Evolutionary conservation across 176 grass and related monocot genomes (phyloP), one percentile per base, ranked within the genome.

Genomic region (Oryza meyeriana): DNA sequence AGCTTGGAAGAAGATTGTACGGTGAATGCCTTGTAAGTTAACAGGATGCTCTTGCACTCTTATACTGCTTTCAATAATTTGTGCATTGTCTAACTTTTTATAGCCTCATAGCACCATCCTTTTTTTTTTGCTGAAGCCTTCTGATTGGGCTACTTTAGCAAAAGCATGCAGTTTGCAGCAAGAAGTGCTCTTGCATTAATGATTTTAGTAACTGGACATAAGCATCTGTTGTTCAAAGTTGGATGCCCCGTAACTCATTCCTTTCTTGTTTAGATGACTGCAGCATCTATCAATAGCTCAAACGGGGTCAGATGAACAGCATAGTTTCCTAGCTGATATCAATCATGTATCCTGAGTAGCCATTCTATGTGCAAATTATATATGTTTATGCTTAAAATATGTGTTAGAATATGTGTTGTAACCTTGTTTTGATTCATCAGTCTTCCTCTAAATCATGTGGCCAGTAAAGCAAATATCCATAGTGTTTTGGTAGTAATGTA

Each of bases 1-100:
- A 58, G 42, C 80, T 99, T 6, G 93, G 96, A 88, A 91, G 87
- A 93, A 89, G 96, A 67, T 83, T 72, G 44, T 92, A 92, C 71
- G 89, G 96, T 58, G 84, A 91, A 82, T 95, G 89, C 76, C 85
- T 99, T 86, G 96, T 95, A 88, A 61, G 62, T 84, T 40, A 69
- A 70, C 8, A 58, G 3, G 61, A 85, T 47, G 33, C 31, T 77
- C 2, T 74, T 69, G 27, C 45, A 29, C 47, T 82, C 9, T 33
- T 72, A 38, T 61, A 73, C 62, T 75, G 8, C n/a, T 74, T 55
- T 65, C 10, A 31, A 7, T 80, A 18, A 67, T 5, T 10, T 67
- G 40, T 86, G 24, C 6, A 50, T 79, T 29, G 32, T 50, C 32
- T 79, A 79, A 5, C 48, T 70, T 83, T 80, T 4, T 24, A 50